Evolutionary conservation across 2,329 filamentous ascomycete species (phyloP).

Genomic region (Periconia sp.): DNA sequence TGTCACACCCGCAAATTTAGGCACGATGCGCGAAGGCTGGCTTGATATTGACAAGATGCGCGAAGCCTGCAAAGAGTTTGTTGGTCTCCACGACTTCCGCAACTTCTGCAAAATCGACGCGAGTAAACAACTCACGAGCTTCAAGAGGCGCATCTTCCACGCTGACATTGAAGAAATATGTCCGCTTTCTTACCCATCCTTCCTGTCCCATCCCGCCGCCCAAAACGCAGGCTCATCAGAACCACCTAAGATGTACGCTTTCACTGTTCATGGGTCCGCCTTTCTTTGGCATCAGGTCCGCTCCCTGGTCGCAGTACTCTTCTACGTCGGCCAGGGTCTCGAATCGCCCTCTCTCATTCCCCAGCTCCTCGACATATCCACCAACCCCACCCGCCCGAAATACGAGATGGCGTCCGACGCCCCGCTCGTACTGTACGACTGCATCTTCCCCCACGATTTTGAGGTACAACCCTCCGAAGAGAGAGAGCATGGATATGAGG

Average conservation of each 20-base stretch:
- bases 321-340: constrained; percentile 86
- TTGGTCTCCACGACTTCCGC: constrained; percentile 90
- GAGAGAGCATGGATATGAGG: constrained; percentile 53
- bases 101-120: constrained; percentile 97
- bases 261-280: constrained; percentile 86
- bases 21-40: constrained; percentile 63
- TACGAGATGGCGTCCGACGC: constrained; percentile 92
- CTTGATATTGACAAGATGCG: constrained; percentile 89
- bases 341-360: constrained; percentile 77
- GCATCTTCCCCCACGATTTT: constrained; percentile 72
- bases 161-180: constrained; percentile 69
- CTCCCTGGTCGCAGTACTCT: constrained; percentile 91
- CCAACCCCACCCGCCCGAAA: constrained; percentile 76
- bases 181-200: constrained; percentile 31
- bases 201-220: constrained; percentile 35
- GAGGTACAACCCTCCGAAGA: constrained; percentile 46
- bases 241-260: constrained; percentile 76
- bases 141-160: constrained; percentile 78
- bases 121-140: constrained; percentile 87
- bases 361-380: constrained; percentile 73
- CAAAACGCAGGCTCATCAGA: constrained; percentile 12
- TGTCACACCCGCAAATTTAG: constrained; percentile 17
- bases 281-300: constrained; percentile 99
- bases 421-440: constrained; percentile 95
- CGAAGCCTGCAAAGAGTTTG: constrained; percentile 76